These are phyloP conservation scores for Purpureocillium lavendulum DNA, from an alignment of 2,329 filamentous ascomycete species.

Conservation along the genomic window DNA sequence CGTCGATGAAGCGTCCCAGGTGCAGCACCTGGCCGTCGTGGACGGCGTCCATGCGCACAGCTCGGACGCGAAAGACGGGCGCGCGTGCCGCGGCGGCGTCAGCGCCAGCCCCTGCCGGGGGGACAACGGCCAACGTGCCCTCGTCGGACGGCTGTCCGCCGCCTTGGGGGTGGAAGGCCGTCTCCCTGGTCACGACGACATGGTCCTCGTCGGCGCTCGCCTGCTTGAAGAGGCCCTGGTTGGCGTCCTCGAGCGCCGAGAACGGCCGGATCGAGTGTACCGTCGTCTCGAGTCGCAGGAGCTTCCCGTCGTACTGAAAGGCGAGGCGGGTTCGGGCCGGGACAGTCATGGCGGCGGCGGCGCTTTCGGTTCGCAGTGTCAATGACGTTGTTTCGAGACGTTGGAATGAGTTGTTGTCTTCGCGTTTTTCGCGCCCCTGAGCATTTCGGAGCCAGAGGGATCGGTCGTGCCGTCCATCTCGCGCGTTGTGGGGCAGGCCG, in stretches of 20 bases:
- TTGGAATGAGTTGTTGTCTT: no score
- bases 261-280: slow-evolving; percentile 41
- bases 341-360: neutral
- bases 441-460: no score
- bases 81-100: no score
- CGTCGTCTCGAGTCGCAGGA: slow-evolving; percentile 31
- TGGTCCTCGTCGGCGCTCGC: slow-evolving; percentile 38
- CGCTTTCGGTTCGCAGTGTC: no score
- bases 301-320: slow-evolving; percentile 34
- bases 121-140: slow-evolving; percentile 45
- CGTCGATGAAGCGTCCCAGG: slow-evolving; percentile 46
- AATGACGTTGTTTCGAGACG: no score
- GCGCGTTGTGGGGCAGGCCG: no score
- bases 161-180: slow-evolving; percentile 70
- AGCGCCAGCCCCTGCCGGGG: slow-evolving; percentile 37
- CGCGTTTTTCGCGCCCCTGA: no score
- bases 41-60: slow-evolving; percentile 46
- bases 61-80: slow-evolving; percentile 35
- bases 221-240: slow-evolving; percentile 51
- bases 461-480: no score
- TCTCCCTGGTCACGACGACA: slow-evolving; percentile 52
- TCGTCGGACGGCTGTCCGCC: slow-evolving; percentile 65
- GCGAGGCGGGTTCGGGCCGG: slow-evolving; percentile 28
- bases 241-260: slow-evolving; percentile 37
- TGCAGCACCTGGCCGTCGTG: slow-evolving; percentile 53